Base-by-base conservation (phyloP, 306 rosid species). In the Castanea sativa region DNA sequence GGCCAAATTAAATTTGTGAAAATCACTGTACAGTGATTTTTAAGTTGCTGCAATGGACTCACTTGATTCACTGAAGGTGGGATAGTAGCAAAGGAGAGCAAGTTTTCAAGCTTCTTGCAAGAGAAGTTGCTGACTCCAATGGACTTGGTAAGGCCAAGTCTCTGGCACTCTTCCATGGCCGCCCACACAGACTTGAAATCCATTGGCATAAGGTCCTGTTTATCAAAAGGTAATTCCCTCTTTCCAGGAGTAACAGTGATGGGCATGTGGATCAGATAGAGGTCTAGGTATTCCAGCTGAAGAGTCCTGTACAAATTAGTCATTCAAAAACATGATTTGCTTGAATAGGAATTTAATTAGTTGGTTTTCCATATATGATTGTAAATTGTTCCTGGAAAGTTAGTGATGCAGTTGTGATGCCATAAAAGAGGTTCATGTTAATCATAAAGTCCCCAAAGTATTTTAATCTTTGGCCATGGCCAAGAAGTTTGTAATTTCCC, bases 91-190 rank as follows among this genome's bases (percentile, higher is more conserved):
- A 27, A 25, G 14, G 76, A 73, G 61, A 73, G 76, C 45, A 73
- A 15, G 38, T 53, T 51, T 14, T 73, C 35, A 49, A 73, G 76
- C 61, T 53, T 73, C 45, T 73, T 73, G 15, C 21, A 27, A 6
- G 76, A 73, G 35, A 73, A 73, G 76, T 73, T 73, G 64, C 76
- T 51, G 51, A 55, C 76, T 55, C 76, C 76, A 30, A 55, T 73
- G 43, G 45, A 73, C 38, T 73, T 55, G 6, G 64, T 30, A 33
- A 73, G 49, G 45, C 76, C 76, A 73, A 73, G 76, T 16, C 59
- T 73, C 59, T 73, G 30, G 76, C 63, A 52, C 13, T 73, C 76
- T 33, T 73, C 64, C 75, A 71, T 49, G 75, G 75, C 75, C 51
- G 75, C 33, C 75, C 75, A 71, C 14, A 71, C 75, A 71, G 61